These are phyloP conservation scores for Mycena albidolilacea DNA, from an alignment of 768 basidiomycete species.

Conservation along the genomic window DNA sequence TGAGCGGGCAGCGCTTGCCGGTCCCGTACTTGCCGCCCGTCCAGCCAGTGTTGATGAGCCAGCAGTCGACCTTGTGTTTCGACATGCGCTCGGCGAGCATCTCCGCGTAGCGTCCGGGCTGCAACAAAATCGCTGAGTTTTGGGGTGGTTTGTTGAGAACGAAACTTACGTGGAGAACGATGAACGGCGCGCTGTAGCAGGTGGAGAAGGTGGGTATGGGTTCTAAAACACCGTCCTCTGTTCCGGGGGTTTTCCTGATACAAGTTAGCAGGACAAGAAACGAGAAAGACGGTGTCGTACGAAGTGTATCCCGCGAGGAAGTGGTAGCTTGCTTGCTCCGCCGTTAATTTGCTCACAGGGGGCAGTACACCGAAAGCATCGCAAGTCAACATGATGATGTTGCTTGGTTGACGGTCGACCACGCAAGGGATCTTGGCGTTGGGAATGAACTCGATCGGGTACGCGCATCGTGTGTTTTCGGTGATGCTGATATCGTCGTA, in stretches of 20 bases:
- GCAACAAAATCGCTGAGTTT: conserved; percentile 14
- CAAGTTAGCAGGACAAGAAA: conserved; percentile 36
- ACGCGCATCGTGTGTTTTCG: conserved; percentile 99
- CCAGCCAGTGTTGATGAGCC: conserved; percentile 99
- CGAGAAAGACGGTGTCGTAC: conserved; percentile 57
- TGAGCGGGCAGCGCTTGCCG: conserved; percentile 96
- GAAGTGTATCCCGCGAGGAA: conserved; percentile 98
- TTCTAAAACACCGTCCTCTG: conserved; percentile 97
- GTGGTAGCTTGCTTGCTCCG: conserved; percentile 97
- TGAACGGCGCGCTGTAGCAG: conserved; percentile 99
- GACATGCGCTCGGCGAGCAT: conserved; percentile 98
- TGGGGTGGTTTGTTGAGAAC: too few relatives aligned
- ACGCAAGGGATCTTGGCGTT: conserved; percentile 96
- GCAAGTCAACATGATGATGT: conserved; percentile 97
- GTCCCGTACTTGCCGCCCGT: conserved; percentile 93
- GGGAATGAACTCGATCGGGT: conserved; percentile 97
- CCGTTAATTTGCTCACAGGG: conserved; percentile 92
- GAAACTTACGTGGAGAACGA: conserved; percentile 87
- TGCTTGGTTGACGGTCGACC: conserved; percentile 89
- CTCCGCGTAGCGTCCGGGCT: conserved; percentile 94
- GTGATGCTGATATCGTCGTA: conserved; percentile 98
- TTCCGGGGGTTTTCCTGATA: conserved; percentile 95
- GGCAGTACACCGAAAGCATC: conserved; percentile 99
- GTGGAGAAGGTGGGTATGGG: conserved; percentile 99
- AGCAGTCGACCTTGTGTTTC: conserved; percentile 91